These are phyloP conservation scores for Lepraria neglecta DNA, from an alignment of 495 filamentous ascomycete genomes.

Conservation along the genomic window DNA sequence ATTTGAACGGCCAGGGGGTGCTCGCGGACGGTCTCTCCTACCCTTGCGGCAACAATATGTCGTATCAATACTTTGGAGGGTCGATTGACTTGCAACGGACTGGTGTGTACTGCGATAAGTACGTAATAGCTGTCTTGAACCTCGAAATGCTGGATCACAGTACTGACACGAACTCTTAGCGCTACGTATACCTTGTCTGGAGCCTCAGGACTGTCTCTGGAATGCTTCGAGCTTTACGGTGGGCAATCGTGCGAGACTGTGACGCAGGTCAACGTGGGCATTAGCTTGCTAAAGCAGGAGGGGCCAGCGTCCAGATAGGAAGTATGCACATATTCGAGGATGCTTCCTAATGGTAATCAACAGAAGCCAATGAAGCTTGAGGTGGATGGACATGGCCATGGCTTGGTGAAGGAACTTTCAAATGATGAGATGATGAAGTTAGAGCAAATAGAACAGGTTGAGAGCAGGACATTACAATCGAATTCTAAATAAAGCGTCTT, in stretches of 20 bases:
- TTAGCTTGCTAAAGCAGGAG: conserved; percentile 5
- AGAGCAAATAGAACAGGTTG: too few species aligned
- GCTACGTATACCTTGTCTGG: conserved; percentile 12
- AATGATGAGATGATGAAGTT: too few species aligned
- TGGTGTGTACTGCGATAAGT: conserved; percentile 4
- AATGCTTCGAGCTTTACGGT: conserved; percentile 10
- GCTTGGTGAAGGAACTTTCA: too few species aligned
- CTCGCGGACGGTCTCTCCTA: conserved; percentile 2
- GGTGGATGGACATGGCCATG: too few species aligned
- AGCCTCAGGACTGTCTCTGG: background rate
- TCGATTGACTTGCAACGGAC: background rate
- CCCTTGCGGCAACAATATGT: conserved; percentile 1
- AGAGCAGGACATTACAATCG: too few species aligned
- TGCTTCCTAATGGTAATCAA: too few species aligned
- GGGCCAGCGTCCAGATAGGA: background rate
- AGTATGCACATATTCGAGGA: background rate
- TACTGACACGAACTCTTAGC: background rate
- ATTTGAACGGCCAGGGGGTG: background rate
- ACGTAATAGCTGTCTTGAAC: background rate
- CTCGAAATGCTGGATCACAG: background rate
- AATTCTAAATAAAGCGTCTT: too few species aligned
- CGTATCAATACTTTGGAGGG: conserved; percentile 8
- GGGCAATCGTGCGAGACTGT: conserved; percentile 12
- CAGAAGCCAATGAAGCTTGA: too few species aligned
- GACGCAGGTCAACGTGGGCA: conserved; percentile 13